phyloP scores from a whole-genome alignment of 2,329 filamentous ascomycete species.

The Ophiostoma ulmi region DNA sequence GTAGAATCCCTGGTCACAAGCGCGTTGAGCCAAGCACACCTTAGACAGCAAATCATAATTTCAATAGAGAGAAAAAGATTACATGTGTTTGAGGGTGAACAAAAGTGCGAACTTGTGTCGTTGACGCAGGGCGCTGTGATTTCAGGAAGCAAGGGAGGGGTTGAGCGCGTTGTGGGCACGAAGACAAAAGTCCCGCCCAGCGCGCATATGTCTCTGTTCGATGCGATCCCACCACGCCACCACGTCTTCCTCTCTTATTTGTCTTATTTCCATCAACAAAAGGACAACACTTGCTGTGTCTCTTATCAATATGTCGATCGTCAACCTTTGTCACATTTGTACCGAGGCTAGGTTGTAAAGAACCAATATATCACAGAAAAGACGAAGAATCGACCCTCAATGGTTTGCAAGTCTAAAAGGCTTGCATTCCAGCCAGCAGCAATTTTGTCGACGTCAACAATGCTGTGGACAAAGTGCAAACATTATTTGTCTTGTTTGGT shows the following conservation, averaged over 20 bases:
- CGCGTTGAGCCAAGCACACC: background rate
- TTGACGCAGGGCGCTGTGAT: background rate
- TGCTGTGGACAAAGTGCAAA: background rate
- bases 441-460: background rate
- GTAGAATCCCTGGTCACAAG: background rate
- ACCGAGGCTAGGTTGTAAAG: too few species aligned
- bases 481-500: background rate
- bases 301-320: background rate
- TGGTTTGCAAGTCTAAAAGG: background rate
- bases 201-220: background rate
- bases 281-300: background rate
- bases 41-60: background rate
- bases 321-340: background rate
- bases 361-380: too few species aligned
- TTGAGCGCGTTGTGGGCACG: background rate
- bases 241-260: background rate
- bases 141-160: background rate
- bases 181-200: background rate
- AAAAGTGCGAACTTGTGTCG: constrained; percentile 8
- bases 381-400: background rate
- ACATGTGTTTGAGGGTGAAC: background rate
- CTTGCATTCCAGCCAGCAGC: background rate
- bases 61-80: background rate
- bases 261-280: too few species aligned
- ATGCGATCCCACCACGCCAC: too few species aligned